Evolutionary conservation across 139 green algal species (phyloP).

Genomic region (Marvania coccoides): DNA sequence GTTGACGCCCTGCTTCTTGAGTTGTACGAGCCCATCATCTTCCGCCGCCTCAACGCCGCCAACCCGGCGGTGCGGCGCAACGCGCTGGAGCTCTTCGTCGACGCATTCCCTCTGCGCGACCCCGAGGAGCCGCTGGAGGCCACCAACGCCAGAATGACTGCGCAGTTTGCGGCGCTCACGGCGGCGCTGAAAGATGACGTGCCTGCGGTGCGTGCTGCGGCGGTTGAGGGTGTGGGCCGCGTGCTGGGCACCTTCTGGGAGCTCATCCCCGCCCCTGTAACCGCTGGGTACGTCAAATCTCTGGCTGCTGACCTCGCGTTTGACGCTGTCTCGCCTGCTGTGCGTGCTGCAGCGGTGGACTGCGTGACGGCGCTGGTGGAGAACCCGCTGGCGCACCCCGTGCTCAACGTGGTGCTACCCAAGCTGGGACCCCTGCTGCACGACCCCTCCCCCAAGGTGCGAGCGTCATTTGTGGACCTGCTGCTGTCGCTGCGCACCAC

Average conservation of each 20-base stretch:
- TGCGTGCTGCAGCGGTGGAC: conserved; percentile 50
- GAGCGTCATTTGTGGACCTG: conserved; percentile 40
- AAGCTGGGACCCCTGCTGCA: background rate
- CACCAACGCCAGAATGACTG: conserved; percentile 49
- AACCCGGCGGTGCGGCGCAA: conserved; percentile 71
- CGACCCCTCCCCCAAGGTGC: background rate
- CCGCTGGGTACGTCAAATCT: conserved; percentile 41
- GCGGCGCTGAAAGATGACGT: conserved; percentile 48
- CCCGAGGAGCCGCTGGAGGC: conserved; percentile 33
- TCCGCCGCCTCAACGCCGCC: conserved; percentile 37
- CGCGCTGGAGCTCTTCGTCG: conserved; percentile 55
- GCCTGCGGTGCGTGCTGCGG: conserved; percentile 51
- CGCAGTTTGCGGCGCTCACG: conserved; percentile 43
- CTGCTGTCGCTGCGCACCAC: conserved; percentile 39
- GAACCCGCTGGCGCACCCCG: conserved; percentile 59
- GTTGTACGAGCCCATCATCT: conserved; percentile 78
- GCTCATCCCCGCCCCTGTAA: conserved; percentile 61
- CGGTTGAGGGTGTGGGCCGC: conserved; percentile 36
- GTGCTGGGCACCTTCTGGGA: conserved; percentile 76
- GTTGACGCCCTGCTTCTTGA: conserved; percentile 64
- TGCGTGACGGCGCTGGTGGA: conserved; percentile 53
- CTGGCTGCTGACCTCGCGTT: conserved; percentile 60
- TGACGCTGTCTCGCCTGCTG: conserved; percentile 36
- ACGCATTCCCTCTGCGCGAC: conserved; percentile 68
- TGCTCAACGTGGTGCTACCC: conserved; percentile 42